phyloP scores from a whole-genome alignment of 352 stramenopile species.

The Elongisporangium senticosum region DNA sequence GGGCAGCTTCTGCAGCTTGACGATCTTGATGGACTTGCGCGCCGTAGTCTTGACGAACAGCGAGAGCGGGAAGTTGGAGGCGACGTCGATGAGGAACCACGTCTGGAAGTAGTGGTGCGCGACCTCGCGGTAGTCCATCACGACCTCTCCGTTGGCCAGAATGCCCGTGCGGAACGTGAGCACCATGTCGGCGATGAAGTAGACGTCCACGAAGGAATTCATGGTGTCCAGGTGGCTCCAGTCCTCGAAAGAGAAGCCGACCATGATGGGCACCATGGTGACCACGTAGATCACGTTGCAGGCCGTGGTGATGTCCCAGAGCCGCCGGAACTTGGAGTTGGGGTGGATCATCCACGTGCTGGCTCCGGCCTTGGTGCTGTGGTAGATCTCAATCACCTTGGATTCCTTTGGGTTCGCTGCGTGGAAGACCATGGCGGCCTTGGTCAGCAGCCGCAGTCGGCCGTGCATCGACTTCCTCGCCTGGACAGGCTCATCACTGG shows the following conservation, averaged over 20 bases:
- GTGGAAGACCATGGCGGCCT: slow-evolving; percentile 18
- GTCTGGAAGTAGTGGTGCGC: slow-evolving; percentile 60
- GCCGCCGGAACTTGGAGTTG: slow-evolving; percentile 64
- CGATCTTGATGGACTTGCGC: slow-evolving; percentile 72
- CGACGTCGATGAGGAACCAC: slow-evolving; percentile 81
- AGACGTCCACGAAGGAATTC: slow-evolving; percentile 74
- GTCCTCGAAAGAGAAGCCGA: slow-evolving; percentile 68
- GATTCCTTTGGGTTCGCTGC: slow-evolving; percentile 24
- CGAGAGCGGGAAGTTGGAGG: slow-evolving; percentile 80
- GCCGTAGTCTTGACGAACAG: slow-evolving; percentile 52
- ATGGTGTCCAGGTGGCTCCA: slow-evolving; percentile 39
- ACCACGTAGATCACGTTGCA: slow-evolving; percentile 75
- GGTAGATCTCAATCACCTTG: slow-evolving; percentile 75
- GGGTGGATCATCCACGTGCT: slow-evolving; percentile 74
- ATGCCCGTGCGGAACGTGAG: slow-evolving; percentile 77
- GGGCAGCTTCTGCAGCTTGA: slow-evolving; percentile 83
- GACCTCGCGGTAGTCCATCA: slow-evolving; percentile 69
- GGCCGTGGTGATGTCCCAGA: slow-evolving; percentile 73
- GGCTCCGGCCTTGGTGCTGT: slow-evolving; percentile 47
- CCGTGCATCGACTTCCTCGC: neutral
- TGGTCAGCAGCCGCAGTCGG: slow-evolving; percentile 9
- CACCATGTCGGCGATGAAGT: slow-evolving; percentile 80
- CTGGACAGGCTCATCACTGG: neutral
- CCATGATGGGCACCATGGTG: slow-evolving; percentile 57
- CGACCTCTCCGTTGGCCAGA: slow-evolving; percentile 65